Evolutionary conservation across 2,329 filamentous ascomycete species (phyloP).

Genomic region (Aspergillus pseudotamarii): DNA sequence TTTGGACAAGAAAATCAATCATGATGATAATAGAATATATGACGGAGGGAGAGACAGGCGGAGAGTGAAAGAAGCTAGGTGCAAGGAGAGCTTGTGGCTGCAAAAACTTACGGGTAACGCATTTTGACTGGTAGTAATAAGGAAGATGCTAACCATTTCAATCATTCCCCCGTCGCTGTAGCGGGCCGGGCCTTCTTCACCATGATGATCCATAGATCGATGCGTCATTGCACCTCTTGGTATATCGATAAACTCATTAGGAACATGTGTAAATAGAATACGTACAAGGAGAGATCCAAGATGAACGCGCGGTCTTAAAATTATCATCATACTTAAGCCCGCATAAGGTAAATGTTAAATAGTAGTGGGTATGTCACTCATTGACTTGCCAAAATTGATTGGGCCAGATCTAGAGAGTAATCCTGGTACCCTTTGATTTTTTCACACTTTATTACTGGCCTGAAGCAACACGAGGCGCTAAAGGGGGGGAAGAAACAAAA

Average conservation of each 20-base stretch:
- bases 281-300: neutral
- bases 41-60: neutral
- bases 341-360: too few relatives aligned
- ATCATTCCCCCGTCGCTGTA: conserved; percentile 5
- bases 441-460: neutral
- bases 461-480: neutral
- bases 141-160: neutral
- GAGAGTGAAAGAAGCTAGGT: neutral
- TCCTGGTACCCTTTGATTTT: too few relatives aligned
- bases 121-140: neutral
- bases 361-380: too few relatives aligned
- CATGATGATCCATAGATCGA: conserved; percentile 3
- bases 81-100: neutral
- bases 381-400: too few relatives aligned
- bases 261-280: neutral
- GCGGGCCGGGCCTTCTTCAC: conserved; percentile 22
- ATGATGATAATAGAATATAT: too few relatives aligned
- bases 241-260: neutral
- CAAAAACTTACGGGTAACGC: neutral
- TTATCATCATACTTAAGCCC: too few relatives aligned
- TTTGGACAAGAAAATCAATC: too few relatives aligned
- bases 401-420: too few relatives aligned
- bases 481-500: neutral
- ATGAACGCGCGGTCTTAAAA: neutral
- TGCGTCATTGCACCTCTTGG: neutral